Base-by-base conservation (phyloP, 139 green algal species). In the Picochlorum sp. region DNA sequence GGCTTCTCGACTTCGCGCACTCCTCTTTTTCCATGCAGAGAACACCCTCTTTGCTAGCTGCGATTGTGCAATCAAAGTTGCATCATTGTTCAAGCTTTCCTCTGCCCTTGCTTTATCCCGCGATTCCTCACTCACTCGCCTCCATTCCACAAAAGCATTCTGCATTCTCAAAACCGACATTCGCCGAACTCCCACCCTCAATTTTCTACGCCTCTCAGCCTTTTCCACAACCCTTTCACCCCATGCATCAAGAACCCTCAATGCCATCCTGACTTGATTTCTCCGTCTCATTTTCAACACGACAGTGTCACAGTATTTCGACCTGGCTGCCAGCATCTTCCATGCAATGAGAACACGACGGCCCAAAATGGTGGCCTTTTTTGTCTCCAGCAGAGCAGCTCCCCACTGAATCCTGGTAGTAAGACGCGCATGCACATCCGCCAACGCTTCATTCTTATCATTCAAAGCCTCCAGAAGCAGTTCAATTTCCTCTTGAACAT, bases 401-500 rank as follows among this genome's bases (percentile, higher is more conserved):
- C 68, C 71, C 75, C 69, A 78, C 21, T 77, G 70, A 61, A 77
- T 52, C 24, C 73, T 58, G 1, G 37, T 69, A 11, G 57, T 57
- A 54, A 79, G 63, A 45, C 57, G 68, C 10, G 28, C 37, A 59
- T 78, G 59, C 4, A 63, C 52, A 47, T 69, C 62, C 1, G 30
- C 66, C 61, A 74, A 49, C 51, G 41, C 15, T 10, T 37, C 68
- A 28, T n/a, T 66, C 54, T 79, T 71, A 59, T 63, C 45, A 41
- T 57, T 47, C 13, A 78, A 59, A 15, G 65, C 57, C 28, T 49
- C 70, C 56, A 75, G 57, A n/a, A 79, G 63, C 26, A 30, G 38
- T 20, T 55, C 65, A 49, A 88, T 60, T 59, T 88, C 82, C 24
- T 70, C 63, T 47, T 84, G 67, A 71, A 88, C 77, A 49, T 83